phyloP scores from a whole-genome alignment of 2,329 filamentous ascomycete genomes.

The Fusarium cicatricum region DNA sequence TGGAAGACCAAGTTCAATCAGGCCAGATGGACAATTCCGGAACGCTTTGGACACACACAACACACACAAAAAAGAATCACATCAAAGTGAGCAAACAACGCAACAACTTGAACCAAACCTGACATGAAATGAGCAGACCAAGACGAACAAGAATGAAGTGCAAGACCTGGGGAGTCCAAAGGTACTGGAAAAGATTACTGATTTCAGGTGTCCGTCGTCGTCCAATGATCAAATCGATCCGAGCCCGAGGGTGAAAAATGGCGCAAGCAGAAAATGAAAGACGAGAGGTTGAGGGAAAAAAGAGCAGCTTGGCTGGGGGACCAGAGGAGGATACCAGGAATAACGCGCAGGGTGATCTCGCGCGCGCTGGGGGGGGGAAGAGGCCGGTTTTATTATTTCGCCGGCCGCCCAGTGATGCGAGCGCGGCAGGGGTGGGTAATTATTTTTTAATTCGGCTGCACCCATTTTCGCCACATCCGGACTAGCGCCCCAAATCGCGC shows the following conservation, averaged over 20 bases:
- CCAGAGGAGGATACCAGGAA: slow-evolving; percentile 7
- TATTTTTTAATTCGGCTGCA: slow-evolving; percentile 42
- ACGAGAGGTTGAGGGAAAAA: background rate
- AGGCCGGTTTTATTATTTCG: slow-evolving; percentile 40
- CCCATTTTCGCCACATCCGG: slow-evolving; percentile 45
- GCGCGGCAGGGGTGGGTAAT: slow-evolving; percentile 32
- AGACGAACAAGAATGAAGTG: background rate
- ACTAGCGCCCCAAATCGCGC: slow-evolving; percentile 43
- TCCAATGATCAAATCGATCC: slow-evolving; percentile 29
- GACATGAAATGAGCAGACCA: slow-evolving; percentile 9
- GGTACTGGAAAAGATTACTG: slow-evolving; percentile 19
- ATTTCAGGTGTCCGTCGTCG: slow-evolving; percentile 2
- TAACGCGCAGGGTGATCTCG: slow-evolving; percentile 13
- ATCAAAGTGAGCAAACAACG: slow-evolving; percentile 11
- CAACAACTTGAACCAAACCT: slow-evolving; percentile 20
- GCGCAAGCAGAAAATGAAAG: slow-evolving; percentile 6
- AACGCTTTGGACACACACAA: background rate
- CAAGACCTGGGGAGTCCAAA: slow-evolving; percentile 13
- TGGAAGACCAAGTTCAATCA: background rate
- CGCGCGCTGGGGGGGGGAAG: slow-evolving; percentile 5
- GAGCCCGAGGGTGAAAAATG: slow-evolving; percentile 8
- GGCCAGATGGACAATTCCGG: background rate
- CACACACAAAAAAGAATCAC: slow-evolving; percentile 1
- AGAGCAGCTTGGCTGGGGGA: background rate
- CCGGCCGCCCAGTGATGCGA: slow-evolving; percentile 20